Conservation (phyloP, 495 filamentous ascomycete species). For the Penicillium pancosmium region DNA sequence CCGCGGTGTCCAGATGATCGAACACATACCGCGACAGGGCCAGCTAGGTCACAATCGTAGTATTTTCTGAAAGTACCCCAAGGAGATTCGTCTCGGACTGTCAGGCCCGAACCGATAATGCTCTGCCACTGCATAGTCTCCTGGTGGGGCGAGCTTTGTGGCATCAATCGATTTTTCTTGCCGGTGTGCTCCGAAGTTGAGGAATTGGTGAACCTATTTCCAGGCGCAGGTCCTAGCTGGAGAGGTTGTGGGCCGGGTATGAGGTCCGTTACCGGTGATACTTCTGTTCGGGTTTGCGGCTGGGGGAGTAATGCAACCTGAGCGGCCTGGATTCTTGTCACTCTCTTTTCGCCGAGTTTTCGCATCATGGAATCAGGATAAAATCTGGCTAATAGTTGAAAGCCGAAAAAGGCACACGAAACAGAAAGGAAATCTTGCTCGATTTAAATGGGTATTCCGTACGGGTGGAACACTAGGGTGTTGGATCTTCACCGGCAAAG, state of each 20-base stretch:
- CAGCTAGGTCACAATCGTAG: background rate
- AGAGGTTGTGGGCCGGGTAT: background rate
- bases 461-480: no score
- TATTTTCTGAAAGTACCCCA: background rate
- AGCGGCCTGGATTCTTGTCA: background rate
- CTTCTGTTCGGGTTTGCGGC: background rate
- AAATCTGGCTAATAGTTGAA: background rate
- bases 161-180: background rate
- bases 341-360: constrained; percentile 1
- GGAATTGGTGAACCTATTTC: background rate
- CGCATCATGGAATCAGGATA: background rate
- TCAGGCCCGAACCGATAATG: background rate
- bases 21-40: constrained; percentile 4
- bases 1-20: constrained; percentile 4
- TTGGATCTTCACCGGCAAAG: no score
- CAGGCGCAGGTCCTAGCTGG: background rate
- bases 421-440: background rate
- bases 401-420: background rate
- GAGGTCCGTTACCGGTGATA: background rate
- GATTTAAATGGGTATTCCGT: background rate
- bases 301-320: constrained; percentile 3
- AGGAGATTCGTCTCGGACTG: background rate
- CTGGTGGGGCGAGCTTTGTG: background rate
- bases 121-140: background rate
- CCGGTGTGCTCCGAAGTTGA: background rate